A percentile compares a stretch with the other conserved stretches of the same genome.
phyloP scores from a whole-genome alignment of 176 grass and related monocot genomes.

The Lolium perenne region DNA sequence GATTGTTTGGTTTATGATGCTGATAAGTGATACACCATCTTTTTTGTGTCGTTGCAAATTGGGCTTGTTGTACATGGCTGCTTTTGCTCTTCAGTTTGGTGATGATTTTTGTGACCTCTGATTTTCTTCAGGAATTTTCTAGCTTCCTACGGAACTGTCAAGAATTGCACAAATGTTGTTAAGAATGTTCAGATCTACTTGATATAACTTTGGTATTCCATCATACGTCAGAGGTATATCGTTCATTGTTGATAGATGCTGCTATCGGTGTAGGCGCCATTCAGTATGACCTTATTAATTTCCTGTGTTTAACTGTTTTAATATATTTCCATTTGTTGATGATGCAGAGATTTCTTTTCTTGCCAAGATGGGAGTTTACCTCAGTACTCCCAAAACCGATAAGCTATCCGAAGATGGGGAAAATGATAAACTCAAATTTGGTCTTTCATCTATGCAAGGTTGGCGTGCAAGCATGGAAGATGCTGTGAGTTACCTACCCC shows the following conservation, averaged over 20 bases:
- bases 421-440: constrained; percentile 75
- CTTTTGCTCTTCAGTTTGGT: constrained; percentile 6
- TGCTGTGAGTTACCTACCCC: constrained; percentile 71
- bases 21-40: not conserved
- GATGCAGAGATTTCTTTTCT: constrained; percentile 7
- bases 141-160: not conserved
- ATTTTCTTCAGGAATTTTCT: constrained; percentile 14
- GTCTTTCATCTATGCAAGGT: constrained; percentile 97
- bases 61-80: not conserved
- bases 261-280: constrained; percentile 12
- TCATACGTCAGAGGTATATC: constrained; percentile 10
- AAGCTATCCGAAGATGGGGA: constrained; percentile 81
- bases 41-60: constrained; percentile 1
- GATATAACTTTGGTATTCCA: constrained; percentile 14
- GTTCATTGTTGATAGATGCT: not conserved
- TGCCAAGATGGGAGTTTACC: constrained; percentile 87
- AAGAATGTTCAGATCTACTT: constrained; percentile 12
- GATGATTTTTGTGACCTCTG: not conserved
- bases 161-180: constrained; percentile 1
- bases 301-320: constrained; percentile 30
- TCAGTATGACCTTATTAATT: constrained; percentile 17
- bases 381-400: constrained; percentile 90
- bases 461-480: constrained; percentile 99
- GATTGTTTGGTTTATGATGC: not conserved
- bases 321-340: constrained; percentile 21